A percentile compares a stretch with the other conserved stretches of the same genome.
Conservation (phyloP, 23 red algal species). For the Gracilaria gracilis region DNA sequence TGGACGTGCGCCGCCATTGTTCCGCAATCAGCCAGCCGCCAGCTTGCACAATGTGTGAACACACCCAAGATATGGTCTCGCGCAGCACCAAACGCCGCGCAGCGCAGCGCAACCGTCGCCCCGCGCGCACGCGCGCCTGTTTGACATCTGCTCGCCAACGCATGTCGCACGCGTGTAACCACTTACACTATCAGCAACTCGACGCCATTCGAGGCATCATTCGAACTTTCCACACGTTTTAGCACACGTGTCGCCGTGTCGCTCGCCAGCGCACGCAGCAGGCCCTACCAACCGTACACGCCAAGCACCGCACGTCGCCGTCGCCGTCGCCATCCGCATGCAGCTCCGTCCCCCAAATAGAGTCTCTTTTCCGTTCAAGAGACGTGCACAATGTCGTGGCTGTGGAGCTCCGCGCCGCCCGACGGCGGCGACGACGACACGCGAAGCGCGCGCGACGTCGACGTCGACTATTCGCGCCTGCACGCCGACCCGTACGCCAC, state of each 20-base stretch:
- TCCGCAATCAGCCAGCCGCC: background rate
- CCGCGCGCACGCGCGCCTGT: background rate
- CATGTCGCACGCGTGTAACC: background rate
- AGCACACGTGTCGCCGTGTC: background rate
- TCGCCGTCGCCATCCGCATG: too few species aligned
- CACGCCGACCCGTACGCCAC: conserved; percentile 9
- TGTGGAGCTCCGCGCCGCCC: conserved; percentile 43
- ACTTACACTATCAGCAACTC: background rate
- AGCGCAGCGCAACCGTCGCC: background rate
- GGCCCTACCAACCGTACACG: too few species aligned
- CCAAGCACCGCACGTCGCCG: background rate
- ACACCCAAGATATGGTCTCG: background rate
- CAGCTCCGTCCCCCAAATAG: too few species aligned
- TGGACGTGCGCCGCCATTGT: too few species aligned
- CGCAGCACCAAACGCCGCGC: background rate
- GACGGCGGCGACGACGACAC: background rate
- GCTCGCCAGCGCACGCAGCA: background rate
- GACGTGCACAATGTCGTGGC: conserved; percentile 31
- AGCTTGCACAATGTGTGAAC: background rate
- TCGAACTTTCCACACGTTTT: too few species aligned
- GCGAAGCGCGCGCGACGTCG: background rate
- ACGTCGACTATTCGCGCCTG: conserved; percentile 2
- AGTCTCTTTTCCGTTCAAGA: too few species aligned
- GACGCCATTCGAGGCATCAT: background rate
- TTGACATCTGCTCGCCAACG: background rate